Base-by-base conservation (phyloP, 768 basidiomycete species). In the Leccinum subtestaceum region DNA sequence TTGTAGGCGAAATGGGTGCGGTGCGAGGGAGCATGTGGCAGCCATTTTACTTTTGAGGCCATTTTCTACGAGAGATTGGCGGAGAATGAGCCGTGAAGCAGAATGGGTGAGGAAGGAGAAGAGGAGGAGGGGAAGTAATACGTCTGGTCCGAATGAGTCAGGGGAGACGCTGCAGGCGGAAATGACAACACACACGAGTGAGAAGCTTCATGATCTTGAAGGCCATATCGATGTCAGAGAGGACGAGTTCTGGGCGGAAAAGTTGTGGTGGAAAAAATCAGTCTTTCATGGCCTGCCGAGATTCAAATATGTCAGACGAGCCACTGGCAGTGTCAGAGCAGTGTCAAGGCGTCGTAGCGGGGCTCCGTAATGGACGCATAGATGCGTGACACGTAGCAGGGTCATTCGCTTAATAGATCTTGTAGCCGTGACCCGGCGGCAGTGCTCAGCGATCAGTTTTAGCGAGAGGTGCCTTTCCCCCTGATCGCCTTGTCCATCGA, bases 1-100 rank as follows among this genome's bases (percentile, higher is more conserved):
- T 2, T 67, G 51, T 12, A 82, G 65, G 13, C 71, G 74, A 62
- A 76, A 78, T 10, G 76, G 73, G 25, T 57, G 57, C 2, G 57
- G 29, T 11, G 31, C 50, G 11, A 63, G 19, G 40, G 69, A 31
- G 62, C 83, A 84, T 43, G 74, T 71, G 3, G 65, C 59, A n/a
- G 59, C 57, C 2, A 81, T 36, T 49, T 60, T 60, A 34, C n/a
- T 11, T 10, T 49, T 4, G 38, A 65, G 60, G 43, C 63, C 65
- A 17, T 19, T 55, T 25, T 61, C 58, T n/a, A 45, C 17, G 21
- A 69, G 23, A 21, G 61, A 60, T 29, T 55, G 56, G 17, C 11
- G n/a, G 38, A 70, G 52, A 13, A 66, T 58, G 27, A 67, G n/a
- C 5, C 61, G 47, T 7, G 40, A 5, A 8, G 65, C 68, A 29